Conservation (phyloP, 768 basidiomycete species). For the Phaeolepiota aurea region DNA sequence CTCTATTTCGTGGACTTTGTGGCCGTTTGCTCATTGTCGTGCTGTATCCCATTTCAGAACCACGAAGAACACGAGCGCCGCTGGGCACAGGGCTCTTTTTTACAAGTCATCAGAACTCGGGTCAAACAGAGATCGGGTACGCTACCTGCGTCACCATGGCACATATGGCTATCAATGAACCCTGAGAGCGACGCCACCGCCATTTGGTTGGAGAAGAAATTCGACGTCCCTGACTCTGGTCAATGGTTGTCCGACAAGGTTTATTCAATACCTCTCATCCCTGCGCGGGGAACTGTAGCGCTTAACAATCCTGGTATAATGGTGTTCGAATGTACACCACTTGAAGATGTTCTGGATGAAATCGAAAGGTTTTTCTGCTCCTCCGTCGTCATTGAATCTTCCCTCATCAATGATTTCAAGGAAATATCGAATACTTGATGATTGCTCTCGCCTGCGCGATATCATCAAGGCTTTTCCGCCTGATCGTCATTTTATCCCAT, state of each 20-base stretch:
- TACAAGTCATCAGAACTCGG: constrained; percentile 33
- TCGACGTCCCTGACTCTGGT: constrained; percentile 58
- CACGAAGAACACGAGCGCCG: constrained; percentile 62
- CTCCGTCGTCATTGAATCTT: not conserved
- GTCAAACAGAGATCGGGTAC: constrained; percentile 24
- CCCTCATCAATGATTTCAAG: constrained; percentile 20
- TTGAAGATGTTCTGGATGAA: constrained; percentile 54
- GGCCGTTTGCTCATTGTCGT: constrained; percentile 7
- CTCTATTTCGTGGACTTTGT: constrained; percentile 9
- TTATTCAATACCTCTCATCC: constrained; percentile 50
- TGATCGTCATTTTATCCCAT: constrained; percentile 53
- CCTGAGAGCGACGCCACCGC: constrained; percentile 67
- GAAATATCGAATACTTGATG: constrained; percentile 65
- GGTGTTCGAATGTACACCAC: constrained; percentile 68
- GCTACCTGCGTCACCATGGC: constrained; percentile 37
- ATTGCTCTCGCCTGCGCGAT: constrained; percentile 63
- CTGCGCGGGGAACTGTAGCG: constrained; percentile 10
- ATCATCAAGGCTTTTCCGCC: constrained; percentile 45
- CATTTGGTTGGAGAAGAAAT: constrained; percentile 75
- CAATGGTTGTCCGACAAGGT: constrained; percentile 49
- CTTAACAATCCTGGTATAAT: constrained; percentile 54
- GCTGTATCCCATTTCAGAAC: constrained; percentile 37
- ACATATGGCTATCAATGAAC: constrained; percentile 69
- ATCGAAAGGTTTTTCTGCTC: constrained; percentile 47
- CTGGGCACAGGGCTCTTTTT: constrained; percentile 71